Conservation (phyloP, 2,329 filamentous ascomycete species). For the Lachnellula hyalina region DNA sequence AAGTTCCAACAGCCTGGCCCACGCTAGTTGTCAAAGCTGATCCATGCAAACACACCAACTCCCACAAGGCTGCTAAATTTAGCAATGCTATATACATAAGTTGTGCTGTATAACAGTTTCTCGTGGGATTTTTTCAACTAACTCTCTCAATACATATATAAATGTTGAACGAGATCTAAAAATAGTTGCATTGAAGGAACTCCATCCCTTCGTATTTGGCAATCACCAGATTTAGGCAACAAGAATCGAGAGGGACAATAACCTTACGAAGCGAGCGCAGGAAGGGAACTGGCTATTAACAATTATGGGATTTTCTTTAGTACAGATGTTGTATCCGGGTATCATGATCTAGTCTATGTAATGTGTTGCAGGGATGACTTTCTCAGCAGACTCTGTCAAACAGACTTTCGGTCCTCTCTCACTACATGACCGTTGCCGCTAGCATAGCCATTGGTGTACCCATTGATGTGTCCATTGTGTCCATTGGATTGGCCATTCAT, state of each 20-base stretch:
- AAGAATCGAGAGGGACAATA: background rate
- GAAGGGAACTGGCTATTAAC: too few species aligned
- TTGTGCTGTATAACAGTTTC: background rate
- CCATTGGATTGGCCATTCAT: constrained; percentile 13
- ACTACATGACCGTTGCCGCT: constrained; percentile 10
- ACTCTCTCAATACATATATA: too few species aligned
- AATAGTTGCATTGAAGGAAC: background rate
- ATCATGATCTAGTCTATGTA: constrained; percentile 10
- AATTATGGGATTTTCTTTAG: background rate
- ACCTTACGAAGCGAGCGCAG: too few species aligned
- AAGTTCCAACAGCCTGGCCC: constrained; percentile 7
- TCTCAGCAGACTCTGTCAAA: constrained; percentile 5
- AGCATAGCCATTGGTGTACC: constrained; percentile 4
- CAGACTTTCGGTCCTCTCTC: constrained; percentile 22
- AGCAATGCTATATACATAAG: constrained; percentile 1
- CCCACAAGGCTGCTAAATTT: constrained; percentile 10
- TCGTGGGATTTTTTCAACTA: background rate
- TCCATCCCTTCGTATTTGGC: background rate
- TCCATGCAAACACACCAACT: constrained; percentile 2
- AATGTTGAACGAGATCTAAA: background rate
- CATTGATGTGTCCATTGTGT: constrained; percentile 6
- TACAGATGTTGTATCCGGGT: background rate
- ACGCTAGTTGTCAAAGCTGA: background rate
- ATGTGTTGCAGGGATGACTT: background rate
- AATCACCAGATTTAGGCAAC: background rate